Base-by-base conservation (phyloP, 306 rosid genomes). In the Pueraria montana region DNA sequence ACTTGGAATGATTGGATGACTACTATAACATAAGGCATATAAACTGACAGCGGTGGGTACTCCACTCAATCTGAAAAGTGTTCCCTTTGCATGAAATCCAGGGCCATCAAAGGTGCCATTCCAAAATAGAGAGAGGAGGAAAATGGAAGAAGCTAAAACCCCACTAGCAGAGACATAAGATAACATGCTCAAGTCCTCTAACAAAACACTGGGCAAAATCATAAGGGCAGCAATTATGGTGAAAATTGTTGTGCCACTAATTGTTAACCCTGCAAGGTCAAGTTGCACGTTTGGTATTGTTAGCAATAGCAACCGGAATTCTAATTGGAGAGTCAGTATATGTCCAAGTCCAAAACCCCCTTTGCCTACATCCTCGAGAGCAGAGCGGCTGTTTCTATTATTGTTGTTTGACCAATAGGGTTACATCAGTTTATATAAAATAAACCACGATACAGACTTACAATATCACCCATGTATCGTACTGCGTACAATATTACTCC, bases 1-100 rank as follows among this genome's bases (percentile, higher is more conserved):
- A 4, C 91, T 88, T 6, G 97, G 97, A 65, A 92, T 87, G 52
- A 94, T 83, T 0, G 98, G 96, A 89, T 94, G 98, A 3, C 96
- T 94, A 72, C 97, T 89, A 20, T 88, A 94, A 73, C 96, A 92
- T 5, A 94, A 92, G 21, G 96, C 91, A 58, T 76, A 92, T 13
- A 92, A 90, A 75, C 94, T 89, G 8, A 94, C 83, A 17, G 94
- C 82, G 14, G 89, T 77, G n/a, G 96, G 96, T 32, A 91, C 67
- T 23, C 97, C 98, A 34, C 73, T 84, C 90, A 75, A 90, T 24
- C 78, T 83, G 3, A 90, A 5, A 5, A 80, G 76, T 21, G 48
- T 76, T 13, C 97, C 96, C 68, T 80, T 72, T 21, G 79, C 89
- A 81, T 87, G 86, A 83, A 90, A 94, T 11, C 96, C 97, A 0